Percentiles rank a stretch among this genome's conserved stretches.
Conservation (phyloP, 2,329 filamentous ascomycete species). For the Madurella mycetomatis region DNA sequence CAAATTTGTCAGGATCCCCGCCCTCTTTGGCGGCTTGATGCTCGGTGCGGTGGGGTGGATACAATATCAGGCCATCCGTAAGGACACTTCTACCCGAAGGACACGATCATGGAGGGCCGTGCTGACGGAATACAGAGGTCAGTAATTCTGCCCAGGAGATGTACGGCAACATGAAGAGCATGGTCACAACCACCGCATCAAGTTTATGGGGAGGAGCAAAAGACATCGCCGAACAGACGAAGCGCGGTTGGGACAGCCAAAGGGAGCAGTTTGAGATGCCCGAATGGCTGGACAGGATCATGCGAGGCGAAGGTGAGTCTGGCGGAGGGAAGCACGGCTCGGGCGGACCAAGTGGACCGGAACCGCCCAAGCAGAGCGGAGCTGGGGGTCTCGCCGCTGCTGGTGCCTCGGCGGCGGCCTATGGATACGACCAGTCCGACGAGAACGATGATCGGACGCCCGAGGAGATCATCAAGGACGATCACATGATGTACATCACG, state of each 20-base stretch:
- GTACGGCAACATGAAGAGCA: conserved; percentile 68
- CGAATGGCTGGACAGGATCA: conserved; percentile 75
- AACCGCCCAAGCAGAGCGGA: conserved; percentile 56
- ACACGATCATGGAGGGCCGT: not conserved
- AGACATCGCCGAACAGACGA: conserved; percentile 73
- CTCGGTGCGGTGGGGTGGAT: conserved; percentile 86
- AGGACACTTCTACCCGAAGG: conserved; percentile 29
- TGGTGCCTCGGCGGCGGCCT: conserved; percentile 70
- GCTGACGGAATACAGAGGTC: conserved; percentile 50
- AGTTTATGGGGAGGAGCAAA: conserved; percentile 67
- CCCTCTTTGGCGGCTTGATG: conserved; percentile 84
- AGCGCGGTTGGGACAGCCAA: conserved; percentile 75
- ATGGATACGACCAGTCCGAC: conserved; percentile 67
- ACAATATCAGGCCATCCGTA: conserved; percentile 91
- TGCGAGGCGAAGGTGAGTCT: conserved; percentile 58
- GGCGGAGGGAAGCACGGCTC: conserved; percentile 46
- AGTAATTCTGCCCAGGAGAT: conserved; percentile 74
- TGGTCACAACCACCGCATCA: conserved; percentile 64
- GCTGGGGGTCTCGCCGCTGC: conserved; percentile 55
- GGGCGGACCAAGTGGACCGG: conserved; percentile 46
- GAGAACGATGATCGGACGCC: conserved; percentile 53
- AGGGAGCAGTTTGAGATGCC: conserved; percentile 67
- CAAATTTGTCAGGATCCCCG: conserved; percentile 83
- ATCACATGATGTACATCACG: conserved; percentile 99
- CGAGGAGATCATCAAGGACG: conserved; percentile 72